Evolutionary conservation across 108 stramenopile genomes (phyloP), one percentile per base, ranked within the genome.

Genomic region (Fragilaria radians): DNA sequence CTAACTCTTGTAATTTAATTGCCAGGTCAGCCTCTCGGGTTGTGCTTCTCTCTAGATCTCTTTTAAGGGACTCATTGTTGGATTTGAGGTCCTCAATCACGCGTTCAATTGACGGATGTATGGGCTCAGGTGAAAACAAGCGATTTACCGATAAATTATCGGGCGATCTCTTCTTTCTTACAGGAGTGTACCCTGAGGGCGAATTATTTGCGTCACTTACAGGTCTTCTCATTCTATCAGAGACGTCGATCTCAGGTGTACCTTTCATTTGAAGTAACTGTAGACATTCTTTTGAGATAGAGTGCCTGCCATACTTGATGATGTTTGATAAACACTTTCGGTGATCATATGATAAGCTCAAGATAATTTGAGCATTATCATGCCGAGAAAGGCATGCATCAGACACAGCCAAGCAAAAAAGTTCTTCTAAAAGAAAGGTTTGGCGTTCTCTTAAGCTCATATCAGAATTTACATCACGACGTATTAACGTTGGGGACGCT

Each of bases 11-110:
- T 45, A 84, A 28, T 63, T 73, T 66, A 22, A 48, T 21, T 0
- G 52, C 36, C 2, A 80, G 64, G 42, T 79, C 75, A 4, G 56
- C 55, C 60, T 91, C 89, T 46, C 77, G 73, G 46, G 76, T 53
- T 5, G 65, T 61, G 23, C 57, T 59, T 24, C 61, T 69, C 28
- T 63, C 54, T 9, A 83, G 32, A 34, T 85, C 65, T 52, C 57
- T 36, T 31, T 67, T 51, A 4, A 88, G 54, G 45, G 67, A 62
- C 46, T 58, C 52, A 46, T 73, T 73, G 29, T 65, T 33, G 5
- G 63, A 59, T 17, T 58, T 47, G 56, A 79, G 45, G 11, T 56
- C 65, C 46, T 70, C 59, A 3, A 78, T 54, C 53, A 62, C 54
- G 36, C 48, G 30, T 46, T 78, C 71, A 27, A 63, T 54, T 51